Conservation (phyloP, 169 alveolate species). For the Plasmodium gallinaceum region DNA sequence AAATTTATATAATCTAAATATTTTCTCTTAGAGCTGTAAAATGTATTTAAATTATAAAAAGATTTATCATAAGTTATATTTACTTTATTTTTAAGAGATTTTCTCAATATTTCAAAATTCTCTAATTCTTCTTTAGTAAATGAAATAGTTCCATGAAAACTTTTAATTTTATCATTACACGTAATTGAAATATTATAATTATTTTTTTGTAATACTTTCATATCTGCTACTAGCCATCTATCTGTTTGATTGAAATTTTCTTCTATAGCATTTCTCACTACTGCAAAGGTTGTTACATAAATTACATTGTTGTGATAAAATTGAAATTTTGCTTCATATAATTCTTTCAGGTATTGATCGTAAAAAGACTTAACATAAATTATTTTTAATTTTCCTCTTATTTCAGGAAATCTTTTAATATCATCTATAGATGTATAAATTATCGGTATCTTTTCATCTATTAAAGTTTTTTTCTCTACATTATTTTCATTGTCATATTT, state of each 20-base stretch:
- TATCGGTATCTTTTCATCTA: slow-evolving; percentile 31
- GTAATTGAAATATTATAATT: slow-evolving; percentile 34
- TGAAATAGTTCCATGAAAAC: slow-evolving; percentile 17
- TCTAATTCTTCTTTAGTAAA: slow-evolving; percentile 29
- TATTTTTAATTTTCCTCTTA: slow-evolving; percentile 63
- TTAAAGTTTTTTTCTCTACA: not conserved
- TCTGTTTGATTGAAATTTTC: slow-evolving; percentile 25
- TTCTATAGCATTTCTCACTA: slow-evolving; percentile 37
- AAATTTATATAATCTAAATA: slow-evolving; percentile 45
- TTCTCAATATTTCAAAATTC: slow-evolving; percentile 39
- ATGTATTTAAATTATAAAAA: slow-evolving; percentile 29
- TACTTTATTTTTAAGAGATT: slow-evolving; percentile 16
- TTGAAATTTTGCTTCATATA: slow-evolving; percentile 70
- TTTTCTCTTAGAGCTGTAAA: slow-evolving; percentile 61
- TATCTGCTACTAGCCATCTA: slow-evolving; percentile 45
- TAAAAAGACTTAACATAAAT: slow-evolving; percentile 50
- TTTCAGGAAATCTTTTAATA: slow-evolving; percentile 27
- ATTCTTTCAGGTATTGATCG: slow-evolving; percentile 38
- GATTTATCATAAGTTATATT: slow-evolving; percentile 59
- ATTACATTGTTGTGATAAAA: slow-evolving; percentile 34
- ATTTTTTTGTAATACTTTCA: slow-evolving; percentile 60
- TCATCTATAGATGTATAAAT: slow-evolving; percentile 41
- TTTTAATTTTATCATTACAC: slow-evolving; percentile 33
- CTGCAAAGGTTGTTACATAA: slow-evolving; percentile 67
- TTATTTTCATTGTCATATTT: slow-evolving; percentile 9